Conservation (phyloP, 1,284 basidiomycete species). For the Ustilago shanxiensis region DNA sequence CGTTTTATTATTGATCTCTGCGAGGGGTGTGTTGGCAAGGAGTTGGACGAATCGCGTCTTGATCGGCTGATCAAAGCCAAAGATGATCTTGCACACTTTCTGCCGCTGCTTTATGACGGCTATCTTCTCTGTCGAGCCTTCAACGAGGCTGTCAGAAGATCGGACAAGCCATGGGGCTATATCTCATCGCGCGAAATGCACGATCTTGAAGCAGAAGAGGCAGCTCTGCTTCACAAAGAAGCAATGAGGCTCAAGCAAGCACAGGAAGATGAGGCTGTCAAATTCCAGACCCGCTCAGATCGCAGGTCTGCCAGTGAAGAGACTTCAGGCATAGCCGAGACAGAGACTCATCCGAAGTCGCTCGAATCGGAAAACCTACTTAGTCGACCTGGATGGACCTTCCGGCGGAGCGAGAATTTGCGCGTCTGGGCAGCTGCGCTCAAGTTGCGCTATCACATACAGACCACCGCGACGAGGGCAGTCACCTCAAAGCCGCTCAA, state of each 20-base stretch:
- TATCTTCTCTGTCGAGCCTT: constrained; percentile 83
- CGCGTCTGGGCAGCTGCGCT: constrained; percentile 53
- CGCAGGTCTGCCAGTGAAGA: constrained; percentile 20
- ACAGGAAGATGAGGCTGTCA: constrained; percentile 70
- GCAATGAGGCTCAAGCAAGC: constrained; percentile 59
- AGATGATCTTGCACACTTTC: constrained; percentile 14
- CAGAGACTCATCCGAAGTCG: not conserved
- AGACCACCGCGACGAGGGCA: constrained; percentile 30
- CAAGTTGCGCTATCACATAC: constrained; percentile 47
- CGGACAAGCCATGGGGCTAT: constrained; percentile 87
- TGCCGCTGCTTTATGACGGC: constrained; percentile 72
- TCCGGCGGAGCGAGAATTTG: constrained; percentile 56
- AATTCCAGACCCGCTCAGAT: constrained; percentile 31
- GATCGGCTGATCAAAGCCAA: constrained; percentile 10
- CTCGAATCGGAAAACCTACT: not conserved
- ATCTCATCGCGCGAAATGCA: constrained; percentile 82
- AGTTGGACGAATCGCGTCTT: constrained; percentile 7
- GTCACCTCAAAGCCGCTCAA: not conserved
- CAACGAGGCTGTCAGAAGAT: constrained; percentile 82
- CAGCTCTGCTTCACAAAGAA: constrained; percentile 63
- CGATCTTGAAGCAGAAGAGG: constrained; percentile 70
- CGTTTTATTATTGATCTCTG: constrained; percentile 39
- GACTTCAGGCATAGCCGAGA: not conserved
- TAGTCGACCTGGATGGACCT: constrained; percentile 52
- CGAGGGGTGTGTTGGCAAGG: constrained; percentile 3